These are phyloP conservation scores for Debaryomycetaceae sp. DNA, from an alignment of 1,139 yeast genomes.

Conservation along the genomic window DNA sequence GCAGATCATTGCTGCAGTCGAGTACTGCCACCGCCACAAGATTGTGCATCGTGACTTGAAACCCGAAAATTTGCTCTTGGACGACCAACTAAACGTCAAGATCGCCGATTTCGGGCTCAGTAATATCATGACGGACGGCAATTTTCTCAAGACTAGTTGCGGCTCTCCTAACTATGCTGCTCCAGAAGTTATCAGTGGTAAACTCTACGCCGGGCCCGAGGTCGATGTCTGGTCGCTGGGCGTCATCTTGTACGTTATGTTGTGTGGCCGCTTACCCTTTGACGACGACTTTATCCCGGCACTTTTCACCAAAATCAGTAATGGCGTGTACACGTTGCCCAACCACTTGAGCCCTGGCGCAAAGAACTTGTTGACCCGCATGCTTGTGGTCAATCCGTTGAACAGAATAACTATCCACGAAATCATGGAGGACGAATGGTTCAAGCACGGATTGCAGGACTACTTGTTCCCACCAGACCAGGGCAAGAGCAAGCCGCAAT, in stretches of 20 bases:
- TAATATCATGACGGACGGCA: slow-evolving; percentile 97
- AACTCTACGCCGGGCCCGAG: slow-evolving; percentile 95
- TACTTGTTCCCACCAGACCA: slow-evolving; percentile 68
- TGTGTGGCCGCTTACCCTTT: slow-evolving; percentile 94
- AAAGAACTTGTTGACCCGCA: slow-evolving; percentile 70
- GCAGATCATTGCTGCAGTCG: slow-evolving; percentile 95
- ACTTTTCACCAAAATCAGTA: slow-evolving; percentile 84
- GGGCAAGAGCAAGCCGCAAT: slow-evolving; percentile 28
- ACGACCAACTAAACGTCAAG: slow-evolving; percentile 85
- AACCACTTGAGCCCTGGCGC: slow-evolving; percentile 85
- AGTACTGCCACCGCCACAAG: slow-evolving; percentile 94
- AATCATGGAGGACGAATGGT: slow-evolving; percentile 95
- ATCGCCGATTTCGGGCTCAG: slow-evolving; percentile 96
- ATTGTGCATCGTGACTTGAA: slow-evolving; percentile 95
- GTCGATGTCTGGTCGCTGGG: slow-evolving; percentile 99
- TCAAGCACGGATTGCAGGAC: slow-evolving; percentile 71
- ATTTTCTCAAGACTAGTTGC: slow-evolving; percentile 88
- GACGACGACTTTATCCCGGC: slow-evolving; percentile 98
- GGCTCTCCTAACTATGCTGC: slow-evolving; percentile 99
- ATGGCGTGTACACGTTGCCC: slow-evolving; percentile 92
- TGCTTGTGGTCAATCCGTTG: slow-evolving; percentile 94
- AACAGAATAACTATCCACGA: slow-evolving; percentile 92
- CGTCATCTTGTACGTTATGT: slow-evolving; percentile 90
- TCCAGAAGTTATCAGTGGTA: slow-evolving; percentile 95
- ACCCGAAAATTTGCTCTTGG: slow-evolving; percentile 86